phyloP scores from a whole-genome alignment of 306 rosid species.

The Prunus davidiana region DNA sequence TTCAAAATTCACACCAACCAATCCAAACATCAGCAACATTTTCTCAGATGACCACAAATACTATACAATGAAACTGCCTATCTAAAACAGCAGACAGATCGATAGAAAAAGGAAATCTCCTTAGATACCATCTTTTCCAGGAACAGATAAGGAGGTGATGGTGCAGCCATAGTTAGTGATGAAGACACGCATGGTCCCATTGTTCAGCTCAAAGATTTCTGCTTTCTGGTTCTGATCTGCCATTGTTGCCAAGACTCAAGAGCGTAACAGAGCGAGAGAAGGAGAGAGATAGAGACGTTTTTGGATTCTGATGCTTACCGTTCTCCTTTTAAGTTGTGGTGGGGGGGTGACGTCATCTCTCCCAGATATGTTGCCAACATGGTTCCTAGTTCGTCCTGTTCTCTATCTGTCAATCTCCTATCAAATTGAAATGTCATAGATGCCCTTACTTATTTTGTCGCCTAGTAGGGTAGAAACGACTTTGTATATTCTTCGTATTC shows the following conservation, averaged over 20 bases:
- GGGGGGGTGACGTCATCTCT: background rate
- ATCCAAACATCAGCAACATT: conserved; percentile 8
- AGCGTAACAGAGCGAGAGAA: background rate
- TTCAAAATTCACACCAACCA: conserved; percentile 24
- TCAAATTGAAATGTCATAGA: no score
- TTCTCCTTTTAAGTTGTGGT: background rate
- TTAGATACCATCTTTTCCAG: conserved; percentile 62
- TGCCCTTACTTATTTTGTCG: no score
- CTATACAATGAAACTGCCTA: background rate
- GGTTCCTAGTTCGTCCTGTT: no score
- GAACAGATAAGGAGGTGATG: conserved; percentile 79
- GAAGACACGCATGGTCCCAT: conserved; percentile 66
- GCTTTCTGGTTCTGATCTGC: conserved; percentile 65
- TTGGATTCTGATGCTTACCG: background rate
- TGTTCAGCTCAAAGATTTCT: conserved; percentile 81
- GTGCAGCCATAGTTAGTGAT: conserved; percentile 87
- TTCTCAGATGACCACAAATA: background rate
- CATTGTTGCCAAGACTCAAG: conserved; percentile 35
- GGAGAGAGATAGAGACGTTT: background rate
- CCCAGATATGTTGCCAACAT: background rate
- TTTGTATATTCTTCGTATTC: no score
- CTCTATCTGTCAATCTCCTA: no score
- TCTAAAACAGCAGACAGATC: background rate
- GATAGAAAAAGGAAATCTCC: background rate
- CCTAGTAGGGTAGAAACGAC: no score